Evolutionary conservation across 2,329 filamentous ascomycete genomes (phyloP), one percentile per base, ranked within the genome.

Genomic region (Botrytis hyacinthi): DNA sequence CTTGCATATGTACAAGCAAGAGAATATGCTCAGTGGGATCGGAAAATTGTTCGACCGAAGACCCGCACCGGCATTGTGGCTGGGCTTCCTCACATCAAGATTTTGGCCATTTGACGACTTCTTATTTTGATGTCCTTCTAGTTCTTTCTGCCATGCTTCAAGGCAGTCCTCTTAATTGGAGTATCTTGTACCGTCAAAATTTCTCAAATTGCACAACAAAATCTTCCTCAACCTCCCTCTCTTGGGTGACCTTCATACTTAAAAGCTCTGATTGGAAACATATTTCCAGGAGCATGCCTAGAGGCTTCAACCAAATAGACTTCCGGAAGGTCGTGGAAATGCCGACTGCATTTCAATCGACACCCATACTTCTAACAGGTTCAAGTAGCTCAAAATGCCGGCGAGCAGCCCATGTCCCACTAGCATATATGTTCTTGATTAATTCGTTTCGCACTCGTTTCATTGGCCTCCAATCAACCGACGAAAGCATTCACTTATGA

Each of bases 271-370:
- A 26, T 54, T 26, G 65, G 35, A 54, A 18, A 37, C 20, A 29
- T 29, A 18, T 57, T 16, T 22, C 16, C 26, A 29, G 26, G 16
- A 67, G 26, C n/a, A 67, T 16, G 37, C 29, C 18, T 29, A 7
- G 20, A 29, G 20, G 18, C 29, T 29, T 32, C 8, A 18, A 29
- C n/a, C 26, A 44, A 32, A 57, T 9, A 32, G 37, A 51, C n/a
- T 42, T 26, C n/a, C 48, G 48, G 40, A 35, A 42, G 48, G 37
- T 57, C n/a, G 66, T 68, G 48, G 26, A 57, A 68, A 68, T 57
- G 14, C 32, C 32, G 48, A 32, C 26, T 57, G 66, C 66, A 42
- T 32, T 26, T 69, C 18, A n/a, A 18, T 32, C 10, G 18, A 69
- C 40, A 32, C 16, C 10, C 35, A 5, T 4, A 42, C 8, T 42